Base-by-base conservation (phyloP, 805 yeast genomes). In the Wickerhamiella kurtzmanii region DNA sequence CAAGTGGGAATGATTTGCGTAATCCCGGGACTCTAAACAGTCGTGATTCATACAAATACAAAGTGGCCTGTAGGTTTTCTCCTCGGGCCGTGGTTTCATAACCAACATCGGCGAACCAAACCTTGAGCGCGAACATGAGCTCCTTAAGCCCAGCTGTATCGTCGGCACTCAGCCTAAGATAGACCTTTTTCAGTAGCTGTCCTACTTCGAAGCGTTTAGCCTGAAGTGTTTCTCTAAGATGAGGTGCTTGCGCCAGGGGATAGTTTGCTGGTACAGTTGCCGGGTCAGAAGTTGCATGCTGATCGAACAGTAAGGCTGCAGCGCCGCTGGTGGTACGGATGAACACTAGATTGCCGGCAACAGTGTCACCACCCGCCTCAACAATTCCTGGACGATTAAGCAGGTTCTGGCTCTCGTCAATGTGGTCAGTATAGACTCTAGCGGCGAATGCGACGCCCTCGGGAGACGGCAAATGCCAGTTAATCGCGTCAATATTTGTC, bases 91-190 rank as follows among this genome's bases (percentile, higher is more conserved):
- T 62, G 11, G 81, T 66, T 53, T 84, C 94, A 47, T 75, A 72
- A 1, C 95, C 94, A 21, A 81, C 80, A 58, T 86, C 92, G 21
- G 81, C 70, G 54, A 81, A 79, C 85, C 94, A 92, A 4, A 80
- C 75, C 51, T 80, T 77, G 40, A 81, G 59, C 2, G 80, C 78
- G 56, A 76, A 75, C 28, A 86, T 63, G 32, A 80, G 69, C 41
- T 77, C 74, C 50, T 76, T 76, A 58, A 79, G 73, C 4, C 82
- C 59, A 11, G 75, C 73, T 5, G 82, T 74, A 50, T 84, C 80
- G 50, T 83, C 86, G 37, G 74, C 77, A 4, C 63, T 55, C 48
- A 86, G 62, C 52, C 71, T 73, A 6, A 62, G 56, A 46, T 70
- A 73, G 3, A 83, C 60, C 3, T 67, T 66, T 57, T 83, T 11